phyloP scores from a whole-genome alignment of 1,284 basidiomycete genomes.

The Sutorius eximius region DNA sequence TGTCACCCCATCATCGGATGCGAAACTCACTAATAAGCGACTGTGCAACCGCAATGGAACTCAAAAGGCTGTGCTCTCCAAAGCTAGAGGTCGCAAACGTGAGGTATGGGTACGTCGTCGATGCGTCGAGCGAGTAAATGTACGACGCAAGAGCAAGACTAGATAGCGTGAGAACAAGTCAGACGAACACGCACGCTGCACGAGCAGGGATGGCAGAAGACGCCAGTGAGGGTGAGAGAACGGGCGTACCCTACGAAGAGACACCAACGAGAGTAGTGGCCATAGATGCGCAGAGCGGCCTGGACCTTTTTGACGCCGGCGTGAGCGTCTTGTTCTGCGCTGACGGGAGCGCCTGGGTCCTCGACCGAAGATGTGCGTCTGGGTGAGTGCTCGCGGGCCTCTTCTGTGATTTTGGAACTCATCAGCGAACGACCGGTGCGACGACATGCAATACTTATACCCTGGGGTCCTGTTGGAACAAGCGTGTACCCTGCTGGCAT shows the following conservation, averaged over 20 bases:
- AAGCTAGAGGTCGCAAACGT: constrained; percentile 63
- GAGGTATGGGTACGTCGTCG: constrained; percentile 69
- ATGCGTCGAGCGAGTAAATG: constrained; percentile 73
- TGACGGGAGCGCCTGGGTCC: neutral
- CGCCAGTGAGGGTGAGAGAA: neutral
- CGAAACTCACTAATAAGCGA: constrained; percentile 51
- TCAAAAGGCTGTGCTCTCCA: constrained; percentile 59
- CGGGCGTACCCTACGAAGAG: constrained; percentile 56
- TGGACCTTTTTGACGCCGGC: constrained; percentile 52
- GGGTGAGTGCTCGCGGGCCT: neutral
- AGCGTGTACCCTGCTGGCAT: constrained; percentile 14
- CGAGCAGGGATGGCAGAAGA: neutral
- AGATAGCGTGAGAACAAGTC: neutral
- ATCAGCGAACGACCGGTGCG: constrained; percentile 1
- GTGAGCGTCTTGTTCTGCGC: constrained; percentile 38
- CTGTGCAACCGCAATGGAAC: constrained; percentile 61
- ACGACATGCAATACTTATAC: constrained; percentile 7
- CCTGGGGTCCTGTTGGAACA: constrained; percentile 16
- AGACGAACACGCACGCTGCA: neutral
- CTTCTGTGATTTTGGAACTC: constrained; percentile 1
- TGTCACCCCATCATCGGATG: neutral
- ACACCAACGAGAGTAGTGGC: constrained; percentile 57
- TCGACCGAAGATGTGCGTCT: neutral
- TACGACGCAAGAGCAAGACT: constrained; percentile 72
- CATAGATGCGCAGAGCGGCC: constrained; percentile 53